Evolutionary conservation across 2,329 filamentous ascomycete species (phyloP).

Genomic region (Diplocarpon mali): DNA sequence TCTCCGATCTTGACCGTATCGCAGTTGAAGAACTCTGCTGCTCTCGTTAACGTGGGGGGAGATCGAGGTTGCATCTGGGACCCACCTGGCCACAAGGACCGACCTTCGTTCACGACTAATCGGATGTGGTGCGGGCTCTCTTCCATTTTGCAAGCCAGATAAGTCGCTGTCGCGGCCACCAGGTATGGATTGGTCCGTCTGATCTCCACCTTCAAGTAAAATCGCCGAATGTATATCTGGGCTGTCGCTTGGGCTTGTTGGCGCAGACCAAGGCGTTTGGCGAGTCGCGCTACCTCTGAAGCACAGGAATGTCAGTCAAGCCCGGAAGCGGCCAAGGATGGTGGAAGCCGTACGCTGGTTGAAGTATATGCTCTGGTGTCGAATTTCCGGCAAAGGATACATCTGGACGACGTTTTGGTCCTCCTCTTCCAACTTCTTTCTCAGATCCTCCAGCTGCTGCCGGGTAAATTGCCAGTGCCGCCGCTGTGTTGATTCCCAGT

Average conservation of each 20-base stretch:
- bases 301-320: background rate
- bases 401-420: conserved; percentile 64
- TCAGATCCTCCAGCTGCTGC: conserved; percentile 63
- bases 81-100: conserved; percentile 63
- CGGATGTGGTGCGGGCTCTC: conserved; percentile 95
- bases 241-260: conserved; percentile 93
- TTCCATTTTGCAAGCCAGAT: conserved; percentile 96
- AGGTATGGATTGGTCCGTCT: conserved; percentile 89
- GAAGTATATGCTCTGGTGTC: conserved; percentile 83
- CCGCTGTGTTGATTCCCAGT: conserved; percentile 90
- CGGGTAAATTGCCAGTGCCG: conserved; percentile 85
- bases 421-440: conserved; percentile 66
- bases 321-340: background rate
- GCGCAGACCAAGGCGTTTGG: conserved; percentile 70
- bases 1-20: conserved; percentile 62
- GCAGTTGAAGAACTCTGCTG: conserved; percentile 45
- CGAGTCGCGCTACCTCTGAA: conserved; percentile 69
- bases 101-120: conserved; percentile 76
- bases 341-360: conserved; percentile 64
- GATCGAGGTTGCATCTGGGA: conserved; percentile 26
- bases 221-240: conserved; percentile 88
- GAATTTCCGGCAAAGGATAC: conserved; percentile 70
- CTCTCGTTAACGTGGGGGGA: background rate
- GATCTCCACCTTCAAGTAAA: conserved; percentile 85
- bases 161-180: conserved; percentile 84